Evolutionary conservation across 2,329 filamentous ascomycete genomes (phyloP).

Genomic region (Cladosporium austrohemisphaericum): DNA sequence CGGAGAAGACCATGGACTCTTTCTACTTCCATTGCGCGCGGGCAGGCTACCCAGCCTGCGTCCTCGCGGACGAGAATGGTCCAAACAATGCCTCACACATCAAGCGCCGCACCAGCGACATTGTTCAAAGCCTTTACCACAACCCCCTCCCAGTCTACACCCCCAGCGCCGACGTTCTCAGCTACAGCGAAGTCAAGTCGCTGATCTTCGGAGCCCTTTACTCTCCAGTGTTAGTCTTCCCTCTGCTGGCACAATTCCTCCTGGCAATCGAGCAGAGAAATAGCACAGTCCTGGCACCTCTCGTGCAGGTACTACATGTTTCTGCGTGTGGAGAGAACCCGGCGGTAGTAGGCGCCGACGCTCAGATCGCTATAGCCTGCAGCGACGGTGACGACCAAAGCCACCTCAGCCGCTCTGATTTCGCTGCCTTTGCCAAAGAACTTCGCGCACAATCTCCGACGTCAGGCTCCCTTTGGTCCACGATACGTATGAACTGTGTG

Average conservation of each 20-base stretch:
- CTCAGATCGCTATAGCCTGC: slow-evolving; percentile 35
- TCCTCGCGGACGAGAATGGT: slow-evolving; percentile 31
- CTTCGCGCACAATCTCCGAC: slow-evolving; percentile 34
- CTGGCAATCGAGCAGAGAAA: slow-evolving; percentile 33
- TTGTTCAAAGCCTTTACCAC: slow-evolving; percentile 39
- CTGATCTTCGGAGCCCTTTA: slow-evolving; percentile 38
- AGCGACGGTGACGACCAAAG: slow-evolving; percentile 37
- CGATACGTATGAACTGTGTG: slow-evolving; percentile 36
- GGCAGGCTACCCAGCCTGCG: slow-evolving; percentile 39
- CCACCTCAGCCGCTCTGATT: slow-evolving; percentile 23
- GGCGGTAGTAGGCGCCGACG: not conserved
- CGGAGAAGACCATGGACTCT: slow-evolving; percentile 40
- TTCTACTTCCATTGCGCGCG: slow-evolving; percentile 46
- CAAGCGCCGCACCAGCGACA: slow-evolving; percentile 30
- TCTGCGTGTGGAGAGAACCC: not conserved
- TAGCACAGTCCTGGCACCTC: slow-evolving; percentile 28
- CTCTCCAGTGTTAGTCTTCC: slow-evolving; percentile 33
- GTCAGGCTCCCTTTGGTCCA: slow-evolving; percentile 37
- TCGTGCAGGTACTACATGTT: slow-evolving; percentile 17
- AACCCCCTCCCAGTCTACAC: slow-evolving; percentile 37
- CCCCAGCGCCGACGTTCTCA: slow-evolving; percentile 36
- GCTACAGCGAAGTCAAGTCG: slow-evolving; percentile 38
- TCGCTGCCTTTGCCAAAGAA: slow-evolving; percentile 33
- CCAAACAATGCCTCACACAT: slow-evolving; percentile 35
- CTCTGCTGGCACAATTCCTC: slow-evolving; percentile 33